Percentiles rank a stretch among this genome's conserved stretches.
phyloP scores from a whole-genome alignment of 1,284 basidiomycete species.

The Puccinia triticina region DNA sequence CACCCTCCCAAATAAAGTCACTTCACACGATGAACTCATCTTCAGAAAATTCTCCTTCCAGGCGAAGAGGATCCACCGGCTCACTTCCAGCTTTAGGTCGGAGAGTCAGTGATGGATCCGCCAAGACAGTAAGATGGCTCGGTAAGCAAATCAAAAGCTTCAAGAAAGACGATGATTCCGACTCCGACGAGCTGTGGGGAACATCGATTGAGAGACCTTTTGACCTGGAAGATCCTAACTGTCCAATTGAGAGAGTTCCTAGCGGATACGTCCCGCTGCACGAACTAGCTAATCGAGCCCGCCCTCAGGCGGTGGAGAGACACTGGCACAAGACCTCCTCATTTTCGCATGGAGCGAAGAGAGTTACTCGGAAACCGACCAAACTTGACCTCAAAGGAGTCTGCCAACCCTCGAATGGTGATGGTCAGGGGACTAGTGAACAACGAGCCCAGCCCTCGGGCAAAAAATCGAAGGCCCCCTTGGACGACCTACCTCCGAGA shows the following conservation, averaged over 20 bases:
- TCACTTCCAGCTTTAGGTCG: not conserved
- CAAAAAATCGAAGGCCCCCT: not conserved
- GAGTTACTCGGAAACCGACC: not conserved
- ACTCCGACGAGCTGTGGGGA: conserved; percentile 16
- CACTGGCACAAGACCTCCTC: not conserved
- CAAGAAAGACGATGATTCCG: not conserved
- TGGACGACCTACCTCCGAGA: not conserved
- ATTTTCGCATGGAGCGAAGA: not conserved
- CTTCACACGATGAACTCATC: not conserved
- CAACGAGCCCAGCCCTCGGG: not conserved
- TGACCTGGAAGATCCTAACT: conserved; percentile 3
- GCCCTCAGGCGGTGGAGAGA: not conserved
- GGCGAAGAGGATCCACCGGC: conserved; percentile 1
- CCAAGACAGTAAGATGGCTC: not conserved
- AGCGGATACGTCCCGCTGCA: conserved; percentile 1
- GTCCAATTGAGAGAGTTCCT: not conserved
- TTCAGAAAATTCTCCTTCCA: not conserved
- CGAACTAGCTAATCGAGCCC: not conserved
- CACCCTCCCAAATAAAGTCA: not conserved
- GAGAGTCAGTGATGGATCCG: conserved; percentile 5
- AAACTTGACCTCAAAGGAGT: not conserved
- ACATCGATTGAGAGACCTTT: not conserved
- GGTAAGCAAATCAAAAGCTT: not conserved
- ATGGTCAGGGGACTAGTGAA: not conserved
- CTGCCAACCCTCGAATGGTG: not conserved